These are phyloP conservation scores for Scedosporium minutisporum DNA, from an alignment of 2,329 filamentous ascomycete species.

Conservation along the genomic window DNA sequence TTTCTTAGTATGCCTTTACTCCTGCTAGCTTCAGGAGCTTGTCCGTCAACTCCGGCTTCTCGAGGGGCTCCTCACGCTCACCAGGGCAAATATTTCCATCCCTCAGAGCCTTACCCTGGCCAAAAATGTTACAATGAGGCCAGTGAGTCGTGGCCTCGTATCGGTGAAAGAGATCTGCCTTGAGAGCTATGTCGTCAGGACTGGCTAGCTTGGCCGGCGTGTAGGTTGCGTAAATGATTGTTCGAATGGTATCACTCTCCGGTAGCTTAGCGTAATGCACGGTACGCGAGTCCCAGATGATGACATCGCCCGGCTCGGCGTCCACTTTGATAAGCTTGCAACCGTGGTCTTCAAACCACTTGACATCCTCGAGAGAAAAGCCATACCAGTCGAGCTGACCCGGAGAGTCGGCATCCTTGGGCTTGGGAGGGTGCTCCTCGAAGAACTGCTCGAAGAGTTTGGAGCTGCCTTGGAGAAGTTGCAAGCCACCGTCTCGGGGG, in stretches of 20 bases:
- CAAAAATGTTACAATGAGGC: conserved; percentile 19
- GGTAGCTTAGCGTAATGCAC: conserved; percentile 12
- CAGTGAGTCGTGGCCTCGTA: conserved; percentile 20
- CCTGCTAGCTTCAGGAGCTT: conserved; percentile 19
- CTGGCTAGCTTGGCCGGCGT: conserved; percentile 12
- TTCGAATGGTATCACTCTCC: conserved; percentile 12
- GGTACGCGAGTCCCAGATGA: conserved; percentile 22
- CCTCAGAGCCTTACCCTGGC: conserved; percentile 8
- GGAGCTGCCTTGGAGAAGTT: conserved; percentile 15
- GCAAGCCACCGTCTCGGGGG: conserved; percentile 11
- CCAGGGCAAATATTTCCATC: conserved; percentile 15
- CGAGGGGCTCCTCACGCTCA: conserved; percentile 14
- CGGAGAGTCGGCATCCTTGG: conserved; percentile 14
- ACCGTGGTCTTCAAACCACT: conserved; percentile 12
- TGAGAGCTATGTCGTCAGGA: conserved; percentile 15
- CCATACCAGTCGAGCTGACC: conserved; percentile 13
- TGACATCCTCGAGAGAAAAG: conserved; percentile 10
- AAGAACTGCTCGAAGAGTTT: conserved; percentile 13
- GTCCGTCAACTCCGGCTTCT: conserved; percentile 16
- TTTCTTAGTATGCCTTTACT: conserved; percentile 13
- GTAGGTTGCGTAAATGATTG: conserved; percentile 14
- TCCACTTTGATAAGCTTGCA: conserved; percentile 16
- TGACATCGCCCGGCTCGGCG: conserved; percentile 24
- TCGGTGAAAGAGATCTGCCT: conserved; percentile 16
- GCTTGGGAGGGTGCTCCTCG: conserved; percentile 4